These are phyloP conservation scores for Tylopilus intermedius DNA, from an alignment of 768 basidiomycete genomes.

Conservation along the genomic window DNA sequence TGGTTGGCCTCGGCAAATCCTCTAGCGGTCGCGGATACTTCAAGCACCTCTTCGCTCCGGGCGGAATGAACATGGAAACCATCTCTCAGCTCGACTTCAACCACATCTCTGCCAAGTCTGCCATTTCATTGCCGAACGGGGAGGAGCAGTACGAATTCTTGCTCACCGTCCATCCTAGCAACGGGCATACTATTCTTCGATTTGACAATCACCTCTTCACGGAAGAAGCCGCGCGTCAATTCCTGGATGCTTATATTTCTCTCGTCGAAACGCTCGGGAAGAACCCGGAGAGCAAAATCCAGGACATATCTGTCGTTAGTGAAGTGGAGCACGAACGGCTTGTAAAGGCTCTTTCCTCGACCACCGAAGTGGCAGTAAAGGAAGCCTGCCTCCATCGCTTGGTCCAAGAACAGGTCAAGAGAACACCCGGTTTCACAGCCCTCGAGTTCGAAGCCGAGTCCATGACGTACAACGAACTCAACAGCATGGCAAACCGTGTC, in stretches of 20 bases:
- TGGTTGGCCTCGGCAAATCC: constrained; percentile 25
- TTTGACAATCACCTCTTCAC: constrained; percentile 29
- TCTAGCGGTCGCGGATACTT: constrained; percentile 26
- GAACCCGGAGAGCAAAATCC: constrained; percentile 10
- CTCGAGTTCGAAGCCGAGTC: constrained; percentile 28
- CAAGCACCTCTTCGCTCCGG: constrained; percentile 29
- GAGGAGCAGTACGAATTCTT: constrained; percentile 23
- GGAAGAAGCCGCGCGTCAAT: constrained; percentile 26
- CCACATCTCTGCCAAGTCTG: constrained; percentile 14
- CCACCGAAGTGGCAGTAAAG: constrained; percentile 5
- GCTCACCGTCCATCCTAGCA: constrained; percentile 24
- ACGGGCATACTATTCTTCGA: constrained; percentile 24
- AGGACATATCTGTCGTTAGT: constrained; percentile 16
- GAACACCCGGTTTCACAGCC: constrained; percentile 20
- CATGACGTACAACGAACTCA: constrained; percentile 31
- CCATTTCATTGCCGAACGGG: constrained; percentile 24
- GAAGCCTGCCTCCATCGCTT: constrained; percentile 19
- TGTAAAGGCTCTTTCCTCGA: constrained; percentile 25
- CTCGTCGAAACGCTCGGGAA: constrained; percentile 24
- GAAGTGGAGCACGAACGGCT: constrained; percentile 15
- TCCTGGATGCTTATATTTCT: constrained; percentile 27
- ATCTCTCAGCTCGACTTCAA: constrained; percentile 20
- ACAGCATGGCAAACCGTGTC: constrained; percentile 30
- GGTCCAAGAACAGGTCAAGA: constrained; percentile 16
- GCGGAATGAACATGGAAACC: constrained; percentile 26